A percentile compares a stretch with the other conserved stretches of the same genome.
Conservation (phyloP, 108 stramenopile genomes). For the Bacterosira constricta region DNA sequence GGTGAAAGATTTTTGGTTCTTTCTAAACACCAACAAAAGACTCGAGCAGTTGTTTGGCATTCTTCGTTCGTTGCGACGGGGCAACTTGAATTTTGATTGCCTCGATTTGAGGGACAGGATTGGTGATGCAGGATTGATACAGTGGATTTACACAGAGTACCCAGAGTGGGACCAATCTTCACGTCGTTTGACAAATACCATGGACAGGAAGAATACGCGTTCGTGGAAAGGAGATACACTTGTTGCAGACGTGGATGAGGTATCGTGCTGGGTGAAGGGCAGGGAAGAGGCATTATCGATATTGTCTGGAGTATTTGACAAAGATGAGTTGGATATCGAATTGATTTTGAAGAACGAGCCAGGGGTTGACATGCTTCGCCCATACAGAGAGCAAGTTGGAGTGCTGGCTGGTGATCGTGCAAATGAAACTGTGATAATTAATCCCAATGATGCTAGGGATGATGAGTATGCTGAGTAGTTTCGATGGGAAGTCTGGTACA, state of each 20-base stretch:
- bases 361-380: conserved; percentile 10
- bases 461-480: too few relatives aligned
- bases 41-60: conserved; percentile 14
- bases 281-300: not conserved
- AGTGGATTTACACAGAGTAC: conserved; percentile 8
- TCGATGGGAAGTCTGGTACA: too few relatives aligned
- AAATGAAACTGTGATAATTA: not conserved
- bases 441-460: too few relatives aligned
- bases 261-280: conserved; percentile 2
- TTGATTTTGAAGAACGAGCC: not conserved
- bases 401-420: conserved; percentile 1
- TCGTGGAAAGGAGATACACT: conserved; percentile 14
- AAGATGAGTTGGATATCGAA: too few relatives aligned
- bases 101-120: not conserved
- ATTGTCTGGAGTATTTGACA: too few relatives aligned
- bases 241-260: conserved; percentile 3
- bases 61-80: not conserved
- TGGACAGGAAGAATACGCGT: conserved; percentile 8
- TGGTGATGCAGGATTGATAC: not conserved
- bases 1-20: conserved; percentile 11
- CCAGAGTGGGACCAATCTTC: conserved; percentile 3
- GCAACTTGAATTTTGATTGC: conserved; percentile 10
- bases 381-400: not conserved
- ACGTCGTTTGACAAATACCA: not conserved
- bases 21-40: conserved; percentile 13